Percentiles rank a stretch among this genome's conserved stretches.
These are phyloP conservation scores for Candida dendrica DNA, from an alignment of 805 yeast species.

Conservation along the genomic window DNA sequence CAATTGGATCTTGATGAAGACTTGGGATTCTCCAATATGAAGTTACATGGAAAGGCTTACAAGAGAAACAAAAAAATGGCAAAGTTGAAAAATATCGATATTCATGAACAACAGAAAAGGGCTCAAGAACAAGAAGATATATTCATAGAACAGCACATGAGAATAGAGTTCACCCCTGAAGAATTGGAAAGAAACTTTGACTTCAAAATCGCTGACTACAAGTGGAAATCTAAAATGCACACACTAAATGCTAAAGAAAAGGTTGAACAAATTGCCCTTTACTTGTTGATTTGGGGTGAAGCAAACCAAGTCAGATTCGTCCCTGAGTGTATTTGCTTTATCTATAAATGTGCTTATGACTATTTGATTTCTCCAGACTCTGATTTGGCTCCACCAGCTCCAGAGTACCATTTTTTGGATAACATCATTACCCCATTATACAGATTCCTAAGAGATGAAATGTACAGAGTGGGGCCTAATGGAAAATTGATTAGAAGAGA, in stretches of 20 bases:
- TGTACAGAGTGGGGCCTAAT: slow-evolving; percentile 39
- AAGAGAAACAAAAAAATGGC: slow-evolving; percentile 37
- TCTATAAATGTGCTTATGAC: slow-evolving; percentile 75
- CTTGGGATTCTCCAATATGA: slow-evolving; percentile 49
- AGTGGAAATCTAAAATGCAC: slow-evolving; percentile 48
- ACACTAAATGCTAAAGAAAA: slow-evolving; percentile 40
- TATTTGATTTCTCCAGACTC: slow-evolving; percentile 29
- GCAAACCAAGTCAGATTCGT: slow-evolving; percentile 78
- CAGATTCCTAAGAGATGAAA: slow-evolving; percentile 46
- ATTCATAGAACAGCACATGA: slow-evolving; percentile 41
- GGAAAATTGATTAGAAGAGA: slow-evolving; percentile 40
- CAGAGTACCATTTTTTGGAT: slow-evolving; percentile 43
- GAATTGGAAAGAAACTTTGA: slow-evolving; percentile 32
- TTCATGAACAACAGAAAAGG: slow-evolving; percentile 27
- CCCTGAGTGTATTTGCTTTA: slow-evolving; percentile 84
- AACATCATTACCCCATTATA: slow-evolving; percentile 71
- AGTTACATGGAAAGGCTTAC: slow-evolving; percentile 39
- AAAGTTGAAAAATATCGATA: slow-evolving; percentile 28
- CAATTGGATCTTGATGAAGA: slow-evolving; percentile 71
- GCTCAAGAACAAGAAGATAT: slow-evolving; percentile 42
- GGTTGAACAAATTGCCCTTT: slow-evolving; percentile 59
- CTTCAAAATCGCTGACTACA: slow-evolving; percentile 68
- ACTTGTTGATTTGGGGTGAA: slow-evolving; percentile 83
- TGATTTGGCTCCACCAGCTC: slow-evolving; percentile 23
- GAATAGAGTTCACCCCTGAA: slow-evolving; percentile 39